Percentiles rank a stretch among this genome's conserved stretches.
phyloP scores from a whole-genome alignment of 2,329 filamentous ascomycete species.

The Aspergillus sp. region DNA sequence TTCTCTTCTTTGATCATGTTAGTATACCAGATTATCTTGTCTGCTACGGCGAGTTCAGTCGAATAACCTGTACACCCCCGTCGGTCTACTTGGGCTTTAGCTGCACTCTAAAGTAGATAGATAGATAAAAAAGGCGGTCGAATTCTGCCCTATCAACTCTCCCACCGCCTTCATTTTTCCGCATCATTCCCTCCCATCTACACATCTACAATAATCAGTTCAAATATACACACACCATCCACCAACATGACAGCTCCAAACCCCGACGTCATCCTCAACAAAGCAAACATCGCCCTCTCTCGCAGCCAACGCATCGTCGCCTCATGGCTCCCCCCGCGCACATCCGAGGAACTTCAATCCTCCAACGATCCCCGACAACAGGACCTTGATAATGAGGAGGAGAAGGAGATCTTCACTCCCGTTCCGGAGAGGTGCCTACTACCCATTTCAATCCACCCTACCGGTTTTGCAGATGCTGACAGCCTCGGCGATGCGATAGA shows the following conservation, averaged over 20 bases:
- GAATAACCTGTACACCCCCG: too few species aligned
- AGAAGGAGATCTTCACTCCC: conserved; percentile 45
- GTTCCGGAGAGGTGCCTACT: conserved; percentile 44
- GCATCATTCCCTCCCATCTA: not conserved
- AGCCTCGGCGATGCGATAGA: conserved; percentile 15
- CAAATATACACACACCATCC: conserved; percentile 17
- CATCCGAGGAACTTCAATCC: conserved; percentile 21
- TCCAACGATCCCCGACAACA: conserved; percentile 21
- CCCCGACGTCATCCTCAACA: conserved; percentile 48
- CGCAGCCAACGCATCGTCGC: conserved; percentile 46
- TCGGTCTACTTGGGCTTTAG: too few species aligned
- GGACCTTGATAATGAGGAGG: conserved; percentile 41
- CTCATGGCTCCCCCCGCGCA: conserved; percentile 47
- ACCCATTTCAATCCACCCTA: not conserved
- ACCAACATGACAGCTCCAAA: too few species aligned
- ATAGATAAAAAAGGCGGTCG: conserved; percentile 1
- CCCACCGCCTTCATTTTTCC: conserved; percentile 6
- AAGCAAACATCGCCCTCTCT: conserved; percentile 44
- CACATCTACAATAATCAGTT: too few species aligned
- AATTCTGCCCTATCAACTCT: conserved; percentile 8
- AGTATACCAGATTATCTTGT: too few species aligned
- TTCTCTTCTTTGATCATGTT: too few species aligned
- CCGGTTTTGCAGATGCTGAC: not conserved
- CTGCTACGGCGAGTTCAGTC: too few species aligned
- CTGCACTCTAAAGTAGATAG: too few species aligned